Evolutionary conservation across 257 asterid species (phyloP), one percentile per base, ranked within the genome.

Genomic region (Handroanthus guayacan): DNA sequence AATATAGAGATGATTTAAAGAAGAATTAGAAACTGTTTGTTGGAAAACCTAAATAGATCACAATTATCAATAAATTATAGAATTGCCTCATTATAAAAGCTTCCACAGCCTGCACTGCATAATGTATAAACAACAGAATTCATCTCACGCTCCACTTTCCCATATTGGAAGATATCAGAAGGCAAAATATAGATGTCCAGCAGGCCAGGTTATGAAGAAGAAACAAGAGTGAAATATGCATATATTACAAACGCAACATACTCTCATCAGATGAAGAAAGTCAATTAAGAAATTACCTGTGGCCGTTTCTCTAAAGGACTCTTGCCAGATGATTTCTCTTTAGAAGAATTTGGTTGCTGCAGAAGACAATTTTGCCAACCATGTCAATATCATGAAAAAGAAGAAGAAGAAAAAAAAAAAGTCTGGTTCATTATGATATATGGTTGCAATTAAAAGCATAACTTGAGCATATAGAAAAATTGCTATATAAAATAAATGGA

Each of bases 301-400:
- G 83, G 77, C 76, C 89, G 85, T 80, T 84, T 91, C 50, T 86
- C 91, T 60, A 79, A 82, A 67, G 73, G 57, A 57, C 60, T 84
- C 80, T 86, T 86, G 79, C 69, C 68, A 13, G 80, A 66, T 62
- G 88, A 71, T 86, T 89, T 91, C 68, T 81, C 84, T 64, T 82
- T 87, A 47, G 88, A 51, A 60, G 88, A 82, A 78, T 78, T 79
- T 6, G 97, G 97, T 79, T 86, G 85, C 93, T 91, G 87, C 77
- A 78, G 58, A 77, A 83, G 74, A 66, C 37, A 61, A 48, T 56
- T 75, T 20, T 9, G 66, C 75, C 56, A 74, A 62, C 14, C 64
- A 55, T 13, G 62, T 62, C n/a, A 48, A 48, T 48, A 61, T 62
- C 9, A 61, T 36, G 43, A 6, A 4, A 31, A 71, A 18, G n/a